Base-by-base conservation (phyloP, 345 rosid genomes). In the Anacardium occidentale region DNA sequence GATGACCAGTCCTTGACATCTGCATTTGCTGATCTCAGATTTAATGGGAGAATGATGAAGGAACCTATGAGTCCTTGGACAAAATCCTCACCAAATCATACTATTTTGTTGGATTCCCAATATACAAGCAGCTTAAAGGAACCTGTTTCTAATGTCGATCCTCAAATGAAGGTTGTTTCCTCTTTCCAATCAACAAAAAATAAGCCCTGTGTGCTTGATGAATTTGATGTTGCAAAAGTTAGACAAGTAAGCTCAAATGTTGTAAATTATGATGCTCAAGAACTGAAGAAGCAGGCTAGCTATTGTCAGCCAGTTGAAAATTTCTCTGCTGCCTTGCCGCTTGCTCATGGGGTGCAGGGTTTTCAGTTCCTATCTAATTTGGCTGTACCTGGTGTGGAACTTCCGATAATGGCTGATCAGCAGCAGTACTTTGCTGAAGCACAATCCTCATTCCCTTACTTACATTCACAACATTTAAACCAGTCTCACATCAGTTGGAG, bases 1-100 rank as follows among this genome's bases (percentile, higher is more conserved):
- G 83, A 84, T 76, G 92, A 85, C 73, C 80, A 73, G 15, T 70
- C 86, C 58, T 85, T 90, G 72, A 83, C 86, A 42, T 80, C 86
- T 70, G 83, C 93, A 50, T 83, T 88, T 79, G 74, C 81, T 20
- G 85, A 81, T 68, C 68, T 88, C 51, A 82, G 76, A 76, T 76
- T 83, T 32, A 74, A 59, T 53, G 64, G 74, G 44, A 78, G 73
- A 51, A 52, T 70, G 37, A 2, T 61, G 9, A 54, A 37, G 52
- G 68, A 70, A 61, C 13, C 64, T 56, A 54, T 18, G n/a, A 66
- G 60, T 77, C 44, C 77, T 59, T 71, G 76, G 69, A 74, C 63
- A 22, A 79, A 69, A 50, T 70, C 81, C 51, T 74, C 80, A 26
- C 70, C 74, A 12, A 67, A 68, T 22, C 66, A 68, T 70, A 53